phyloP scores from a whole-genome alignment of 1,284 basidiomycete genomes.

The Naganishia albida region DNA sequence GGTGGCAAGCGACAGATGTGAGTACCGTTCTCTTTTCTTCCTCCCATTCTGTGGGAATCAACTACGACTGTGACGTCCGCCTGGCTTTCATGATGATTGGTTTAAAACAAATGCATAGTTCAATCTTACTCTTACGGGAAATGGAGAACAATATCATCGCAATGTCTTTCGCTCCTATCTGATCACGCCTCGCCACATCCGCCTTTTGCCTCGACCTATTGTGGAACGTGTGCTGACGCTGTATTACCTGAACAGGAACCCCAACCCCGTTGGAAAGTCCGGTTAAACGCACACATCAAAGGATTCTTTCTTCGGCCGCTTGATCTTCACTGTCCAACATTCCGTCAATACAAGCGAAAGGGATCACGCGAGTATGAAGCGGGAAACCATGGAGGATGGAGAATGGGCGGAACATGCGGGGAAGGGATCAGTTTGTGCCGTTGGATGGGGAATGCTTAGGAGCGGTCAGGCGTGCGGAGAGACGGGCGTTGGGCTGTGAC shows the following conservation, averaged over 20 bases:
- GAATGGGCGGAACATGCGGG: not conserved
- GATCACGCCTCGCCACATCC: constrained; percentile 7
- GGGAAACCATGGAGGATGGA: not conserved
- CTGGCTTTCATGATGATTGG: constrained; percentile 61
- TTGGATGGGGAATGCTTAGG: constrained; percentile 12
- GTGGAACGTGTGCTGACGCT: constrained; percentile 7
- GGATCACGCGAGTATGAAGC: not conserved
- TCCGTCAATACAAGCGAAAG: constrained; percentile 15
- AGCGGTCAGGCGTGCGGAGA: not conserved
- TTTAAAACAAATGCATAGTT: constrained; percentile 74
- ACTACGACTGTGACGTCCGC: not conserved
- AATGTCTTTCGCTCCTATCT: constrained; percentile 57
- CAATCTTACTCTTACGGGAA: constrained; percentile 70
- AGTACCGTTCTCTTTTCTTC: constrained; percentile 55
- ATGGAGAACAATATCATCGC: constrained; percentile 67
- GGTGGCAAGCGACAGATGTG: constrained; percentile 95
- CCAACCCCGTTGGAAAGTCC: constrained; percentile 36
- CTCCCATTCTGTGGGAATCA: constrained; percentile 8
- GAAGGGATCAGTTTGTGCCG: not conserved
- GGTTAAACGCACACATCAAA: constrained; percentile 30
- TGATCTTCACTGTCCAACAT: not conserved
- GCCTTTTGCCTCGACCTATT: not conserved
- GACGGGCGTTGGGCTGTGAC: not conserved
- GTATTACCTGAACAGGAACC: constrained; percentile 32
- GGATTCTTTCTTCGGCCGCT: not conserved